phyloP scores from a whole-genome alignment of 371 early-diverging fungal species.

The Dinochytrium kinnereticum region DNA sequence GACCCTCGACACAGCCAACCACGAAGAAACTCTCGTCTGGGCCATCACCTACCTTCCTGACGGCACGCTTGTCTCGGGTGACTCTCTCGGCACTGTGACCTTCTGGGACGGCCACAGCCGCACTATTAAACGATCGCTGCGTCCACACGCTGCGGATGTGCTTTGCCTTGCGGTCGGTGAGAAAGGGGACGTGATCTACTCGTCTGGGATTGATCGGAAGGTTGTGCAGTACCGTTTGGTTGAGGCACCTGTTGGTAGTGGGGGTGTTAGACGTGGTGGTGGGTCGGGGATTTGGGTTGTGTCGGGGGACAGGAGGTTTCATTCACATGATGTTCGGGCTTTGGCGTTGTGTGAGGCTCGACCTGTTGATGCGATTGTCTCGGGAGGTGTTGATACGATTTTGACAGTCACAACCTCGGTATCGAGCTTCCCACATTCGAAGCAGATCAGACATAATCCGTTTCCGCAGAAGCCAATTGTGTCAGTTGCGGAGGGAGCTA shows the following conservation, averaged over 20 bases:
- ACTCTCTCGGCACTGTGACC: constrained; percentile 85
- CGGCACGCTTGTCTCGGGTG: constrained; percentile 85
- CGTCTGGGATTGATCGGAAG: constrained; percentile 91
- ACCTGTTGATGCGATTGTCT: constrained; percentile 70
- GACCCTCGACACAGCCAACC: constrained; percentile 37
- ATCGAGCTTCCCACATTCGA: constrained; percentile 67
- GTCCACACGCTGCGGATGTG: constrained; percentile 85
- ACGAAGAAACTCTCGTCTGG: constrained; percentile 65
- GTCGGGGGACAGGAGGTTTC: constrained; percentile 80
- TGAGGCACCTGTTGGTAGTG: constrained; percentile 36
- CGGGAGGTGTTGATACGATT: constrained; percentile 67
- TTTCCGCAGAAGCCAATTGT: constrained; percentile 81
- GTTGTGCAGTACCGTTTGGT: constrained; percentile 71
- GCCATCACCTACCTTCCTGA: constrained; percentile 46
- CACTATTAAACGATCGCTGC: constrained; percentile 71
- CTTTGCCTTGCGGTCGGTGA: constrained; percentile 75
- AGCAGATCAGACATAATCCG: constrained; percentile 70
- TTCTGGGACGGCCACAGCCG: constrained; percentile 82
- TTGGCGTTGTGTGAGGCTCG: constrained; percentile 68
- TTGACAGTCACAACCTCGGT: constrained; percentile 69
- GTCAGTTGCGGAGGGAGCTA: constrained; percentile 64
- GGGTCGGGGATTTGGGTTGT: constrained; percentile 68
- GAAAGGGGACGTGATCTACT: constrained; percentile 75
- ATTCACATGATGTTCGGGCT: constrained; percentile 91
- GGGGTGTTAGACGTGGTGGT: constrained; percentile 25